Evolutionary conservation across 75 land plant species (phyloP).

Genomic region (Selaginella moellendorffii): DNA sequence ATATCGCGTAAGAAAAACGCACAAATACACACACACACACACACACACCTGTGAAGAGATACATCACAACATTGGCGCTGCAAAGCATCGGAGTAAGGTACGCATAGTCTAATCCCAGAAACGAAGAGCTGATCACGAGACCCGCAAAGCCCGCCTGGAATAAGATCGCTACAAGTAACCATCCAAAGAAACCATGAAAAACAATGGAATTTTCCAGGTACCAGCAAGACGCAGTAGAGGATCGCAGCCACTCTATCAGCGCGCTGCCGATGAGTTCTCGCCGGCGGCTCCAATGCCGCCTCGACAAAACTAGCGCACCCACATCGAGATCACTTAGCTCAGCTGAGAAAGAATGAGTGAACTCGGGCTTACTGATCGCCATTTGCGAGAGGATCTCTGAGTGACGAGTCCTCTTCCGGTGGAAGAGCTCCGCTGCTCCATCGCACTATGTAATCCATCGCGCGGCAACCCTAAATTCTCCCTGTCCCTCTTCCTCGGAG

Average conservation of each 20-base stretch:
- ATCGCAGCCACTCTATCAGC: constrained; percentile 8
- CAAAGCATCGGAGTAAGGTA: constrained; percentile 14
- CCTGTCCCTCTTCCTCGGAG: too few species aligned
- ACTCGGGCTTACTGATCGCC: neutral
- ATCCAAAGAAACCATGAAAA: neutral
- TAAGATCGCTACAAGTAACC: neutral
- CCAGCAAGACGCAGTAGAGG: constrained; percentile 17
- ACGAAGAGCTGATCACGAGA: constrained; percentile 13
- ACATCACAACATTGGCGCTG: constrained; percentile 14
- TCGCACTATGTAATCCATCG: neutral
- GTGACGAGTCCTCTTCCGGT: neutral
- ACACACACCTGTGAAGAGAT: neutral
- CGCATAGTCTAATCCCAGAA: constrained; percentile 1
- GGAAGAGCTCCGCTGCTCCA: neutral
- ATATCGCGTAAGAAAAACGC: neutral
- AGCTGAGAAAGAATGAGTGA: neutral
- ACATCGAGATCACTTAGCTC: neutral
- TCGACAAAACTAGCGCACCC: constrained; percentile 11
- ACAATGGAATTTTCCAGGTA: neutral
- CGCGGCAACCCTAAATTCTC: too few species aligned
- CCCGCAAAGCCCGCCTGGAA: constrained; percentile 18
- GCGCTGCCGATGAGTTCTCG: constrained; percentile 6
- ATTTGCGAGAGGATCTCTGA: neutral
- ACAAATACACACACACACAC: neutral
- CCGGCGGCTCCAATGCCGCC: constrained; percentile 11